Base-by-base conservation (phyloP, 1,284 basidiomycete species). In the Tylopilus sp. region DNA sequence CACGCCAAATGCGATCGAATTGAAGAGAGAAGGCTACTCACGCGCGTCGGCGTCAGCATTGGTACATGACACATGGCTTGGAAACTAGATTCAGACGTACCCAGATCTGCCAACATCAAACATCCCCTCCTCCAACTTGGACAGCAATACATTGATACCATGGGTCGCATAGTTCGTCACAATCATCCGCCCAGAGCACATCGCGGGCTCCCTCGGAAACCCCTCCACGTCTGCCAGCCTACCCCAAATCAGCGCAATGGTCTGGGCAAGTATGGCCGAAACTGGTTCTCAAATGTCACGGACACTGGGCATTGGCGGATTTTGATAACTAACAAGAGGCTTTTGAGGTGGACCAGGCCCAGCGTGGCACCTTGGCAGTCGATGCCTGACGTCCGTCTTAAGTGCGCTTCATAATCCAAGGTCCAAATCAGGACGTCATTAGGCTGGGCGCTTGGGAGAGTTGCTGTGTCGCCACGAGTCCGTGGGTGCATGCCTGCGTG, bases 161-260 rank as follows among this genome's bases (percentile, higher is more conserved):
- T 91, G 94, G 77, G 78, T 89, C 33, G 96, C 94, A 82, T 99
- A 98, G 81, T 98, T 98, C 66, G 92, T 93, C 69, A 99, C 95
- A 72, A 99, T 94, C 97, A 99, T 99, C 71, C 97, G 89, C 68
- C 97, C 97, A n/a, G 98, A 97, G 49, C 95, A 90, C 97, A 99
- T 98, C 8, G 97, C 97, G 18, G 97, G 97, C 69, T 98, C 96
- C 56, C 96, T 88, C 9, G 97, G 95, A 74, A 93, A 96, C 82
- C 99, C 98, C 71, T 97, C 96, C 7, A 91, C 86, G 79, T 99
- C 98, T 1, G 97, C 94, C 53, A 99, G 83, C 74, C 98, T 98
- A 64, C 90, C 91, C 57, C 99, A 86, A 73, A 99, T 98, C 1
- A 97, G 98, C 13, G 93, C 85, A 60, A 99, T 95, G 76, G 99